Conservation (phyloP, 1,284 basidiomycete genomes). For the Tilletia caries region DNA sequence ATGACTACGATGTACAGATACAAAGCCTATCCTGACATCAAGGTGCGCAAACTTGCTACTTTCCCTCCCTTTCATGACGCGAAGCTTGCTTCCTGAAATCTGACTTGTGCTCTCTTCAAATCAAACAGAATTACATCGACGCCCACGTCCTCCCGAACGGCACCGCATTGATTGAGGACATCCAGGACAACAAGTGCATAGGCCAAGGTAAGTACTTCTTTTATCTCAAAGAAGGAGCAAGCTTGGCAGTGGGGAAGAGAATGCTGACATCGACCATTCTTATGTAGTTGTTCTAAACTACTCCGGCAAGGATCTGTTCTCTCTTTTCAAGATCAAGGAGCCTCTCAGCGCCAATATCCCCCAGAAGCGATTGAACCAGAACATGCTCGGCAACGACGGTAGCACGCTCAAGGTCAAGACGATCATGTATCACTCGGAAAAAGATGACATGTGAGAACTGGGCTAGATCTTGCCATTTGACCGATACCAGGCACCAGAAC, state of each 20-base stretch:
- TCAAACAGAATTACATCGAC: constrained; percentile 15
- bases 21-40: constrained; percentile 4
- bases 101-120: neutral
- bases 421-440: constrained; percentile 41
- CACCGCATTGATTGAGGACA: constrained; percentile 15
- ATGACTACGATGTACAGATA: constrained; percentile 24
- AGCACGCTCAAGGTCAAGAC: constrained; percentile 35
- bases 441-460: constrained; percentile 50
- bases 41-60: no score
- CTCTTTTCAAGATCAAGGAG: constrained; percentile 34
- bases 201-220: neutral
- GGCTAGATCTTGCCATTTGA: no score
- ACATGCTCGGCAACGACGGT: constrained; percentile 11
- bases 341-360: constrained; percentile 26
- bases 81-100: no score
- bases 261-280: neutral
- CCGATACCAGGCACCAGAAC: no score
- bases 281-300: constrained; percentile 19
- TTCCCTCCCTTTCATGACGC: no score
- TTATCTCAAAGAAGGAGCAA: neutral
- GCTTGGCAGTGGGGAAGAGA: no score
- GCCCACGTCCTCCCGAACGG: constrained; percentile 25
- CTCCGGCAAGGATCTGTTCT: constrained; percentile 23
- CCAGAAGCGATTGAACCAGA: constrained; percentile 18
- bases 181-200: constrained; percentile 29